These are phyloP conservation scores for Gossypium sturtianum DNA, from an alignment of 345 rosid genomes.

Conservation along the genomic window DNA sequence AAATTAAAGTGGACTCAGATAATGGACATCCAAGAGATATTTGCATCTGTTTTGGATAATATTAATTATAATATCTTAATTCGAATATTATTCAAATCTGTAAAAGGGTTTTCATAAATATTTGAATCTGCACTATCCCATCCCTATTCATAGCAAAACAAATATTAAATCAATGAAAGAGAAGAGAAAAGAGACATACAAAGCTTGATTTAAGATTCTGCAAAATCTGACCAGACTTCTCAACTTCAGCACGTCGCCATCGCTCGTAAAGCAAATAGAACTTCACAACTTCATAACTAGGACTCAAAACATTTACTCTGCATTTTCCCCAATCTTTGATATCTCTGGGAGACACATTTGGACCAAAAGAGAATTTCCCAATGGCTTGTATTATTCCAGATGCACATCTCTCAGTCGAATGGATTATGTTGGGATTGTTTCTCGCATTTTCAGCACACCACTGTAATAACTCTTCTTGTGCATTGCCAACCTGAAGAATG, in stretches of 20 bases:
- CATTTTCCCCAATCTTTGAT: slow-evolving; percentile 28
- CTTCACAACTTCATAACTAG: slow-evolving; percentile 51
- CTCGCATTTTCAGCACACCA: slow-evolving; percentile 68
- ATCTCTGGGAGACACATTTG: slow-evolving; percentile 67
- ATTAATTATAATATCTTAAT: background rate
- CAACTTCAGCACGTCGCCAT: slow-evolving; percentile 61
- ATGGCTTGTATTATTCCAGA: slow-evolving; percentile 85
- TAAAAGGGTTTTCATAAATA: background rate
- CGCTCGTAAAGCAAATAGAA: slow-evolving; percentile 63
- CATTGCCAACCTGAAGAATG: slow-evolving; percentile 65
- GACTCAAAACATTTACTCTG: slow-evolving; percentile 24
- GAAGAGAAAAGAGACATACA: slow-evolving; percentile 23
- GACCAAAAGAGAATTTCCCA: slow-evolving; percentile 58
- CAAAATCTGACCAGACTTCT: slow-evolving; percentile 35
- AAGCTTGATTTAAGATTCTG: slow-evolving; percentile 22
- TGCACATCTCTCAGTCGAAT: slow-evolving; percentile 67
- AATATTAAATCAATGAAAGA: background rate
- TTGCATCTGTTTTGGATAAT: background rate
- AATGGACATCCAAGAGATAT: background rate
- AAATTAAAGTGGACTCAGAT: background rate
- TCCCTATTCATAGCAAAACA: background rate
- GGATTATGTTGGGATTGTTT: slow-evolving; percentile 51
- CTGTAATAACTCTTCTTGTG: slow-evolving; percentile 69
- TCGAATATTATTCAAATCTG: background rate
- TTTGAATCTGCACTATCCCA: background rate